Percentiles rank a stretch among this genome's conserved stretches.
Evolutionary conservation across 2,329 filamentous ascomycete species (phyloP).

Genomic region (Talaromyces marneffei): DNA sequence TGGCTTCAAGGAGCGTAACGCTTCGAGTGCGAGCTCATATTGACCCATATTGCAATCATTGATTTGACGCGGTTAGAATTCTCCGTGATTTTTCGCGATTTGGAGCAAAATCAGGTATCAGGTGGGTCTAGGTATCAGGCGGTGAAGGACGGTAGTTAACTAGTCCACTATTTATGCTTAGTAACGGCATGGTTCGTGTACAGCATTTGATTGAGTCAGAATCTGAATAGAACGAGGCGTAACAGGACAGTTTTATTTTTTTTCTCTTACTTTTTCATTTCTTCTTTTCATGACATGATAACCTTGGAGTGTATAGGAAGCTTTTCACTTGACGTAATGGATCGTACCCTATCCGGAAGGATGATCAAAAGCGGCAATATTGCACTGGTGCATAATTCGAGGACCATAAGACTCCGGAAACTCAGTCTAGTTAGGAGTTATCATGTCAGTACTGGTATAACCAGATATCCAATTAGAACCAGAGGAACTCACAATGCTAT

Average conservation of each 20-base stretch:
- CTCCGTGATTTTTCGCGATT: neutral
- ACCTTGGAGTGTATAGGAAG: too few species aligned
- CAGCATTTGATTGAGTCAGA: too few species aligned
- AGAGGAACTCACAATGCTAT: slow-evolving; percentile 30
- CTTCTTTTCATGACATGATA: too few species aligned
- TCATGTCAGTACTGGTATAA: neutral
- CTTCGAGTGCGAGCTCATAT: slow-evolving; percentile 1
- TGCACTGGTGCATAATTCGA: slow-evolving; percentile 38
- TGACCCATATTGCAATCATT: neutral
- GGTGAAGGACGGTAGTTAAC: neutral
- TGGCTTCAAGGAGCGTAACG: neutral
- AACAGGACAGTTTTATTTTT: too few species aligned
- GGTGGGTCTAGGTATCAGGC: neutral
- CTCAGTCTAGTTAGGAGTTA: slow-evolving; percentile 18
- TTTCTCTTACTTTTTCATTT: too few species aligned
- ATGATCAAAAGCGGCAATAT: slow-evolving; percentile 24
- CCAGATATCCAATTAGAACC: neutral
- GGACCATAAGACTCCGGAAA: slow-evolving; percentile 36
- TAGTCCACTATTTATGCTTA: too few species aligned
- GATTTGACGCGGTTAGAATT: neutral
- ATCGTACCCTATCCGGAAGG: slow-evolving; percentile 11
- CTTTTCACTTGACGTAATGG: too few species aligned
- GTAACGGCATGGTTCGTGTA: too few species aligned
- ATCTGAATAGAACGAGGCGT: too few species aligned
- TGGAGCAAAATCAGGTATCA: too few species aligned